A percentile compares a stretch with the other conserved stretches of the same genome.
Conservation (phyloP, 2,329 filamentous ascomycete genomes). For the Seiridium unicorne region DNA sequence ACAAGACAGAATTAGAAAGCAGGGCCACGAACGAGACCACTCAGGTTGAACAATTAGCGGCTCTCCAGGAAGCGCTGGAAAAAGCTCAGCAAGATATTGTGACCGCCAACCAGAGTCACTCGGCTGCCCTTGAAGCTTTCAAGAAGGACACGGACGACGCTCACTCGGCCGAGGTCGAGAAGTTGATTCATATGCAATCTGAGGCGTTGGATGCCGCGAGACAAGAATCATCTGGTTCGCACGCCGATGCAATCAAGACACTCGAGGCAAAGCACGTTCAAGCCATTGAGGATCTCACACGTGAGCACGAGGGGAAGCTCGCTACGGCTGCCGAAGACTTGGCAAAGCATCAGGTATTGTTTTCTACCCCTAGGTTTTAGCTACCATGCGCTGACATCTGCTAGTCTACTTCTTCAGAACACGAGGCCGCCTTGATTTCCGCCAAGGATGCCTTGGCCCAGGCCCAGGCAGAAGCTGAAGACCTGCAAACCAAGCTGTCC, state of each 20-base stretch:
- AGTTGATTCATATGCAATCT: constrained; percentile 39
- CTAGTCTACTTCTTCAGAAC: constrained; percentile 24
- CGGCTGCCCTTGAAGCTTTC: constrained; percentile 32
- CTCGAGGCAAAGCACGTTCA: constrained; percentile 43
- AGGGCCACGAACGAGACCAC: constrained; percentile 21
- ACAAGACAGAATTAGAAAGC: constrained; percentile 21
- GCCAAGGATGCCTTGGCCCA: constrained; percentile 29
- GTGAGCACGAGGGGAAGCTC: constrained; percentile 29
- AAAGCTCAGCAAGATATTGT: constrained; percentile 29
- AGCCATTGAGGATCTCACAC: constrained; percentile 46
- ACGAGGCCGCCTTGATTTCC: constrained; percentile 32
- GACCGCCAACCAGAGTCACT: constrained; percentile 31
- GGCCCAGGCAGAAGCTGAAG: constrained; percentile 23
- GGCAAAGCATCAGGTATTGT: constrained; percentile 22
- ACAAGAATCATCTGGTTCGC: constrained; percentile 31
- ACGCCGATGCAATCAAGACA: constrained; percentile 25
- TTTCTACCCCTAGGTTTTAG: neutral
- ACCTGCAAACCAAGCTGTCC: constrained; percentile 32
- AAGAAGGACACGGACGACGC: constrained; percentile 40
- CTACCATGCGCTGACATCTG: neutral
- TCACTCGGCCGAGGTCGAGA: constrained; percentile 44
- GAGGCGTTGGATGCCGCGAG: constrained; percentile 44
- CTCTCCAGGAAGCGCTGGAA: constrained; percentile 24
- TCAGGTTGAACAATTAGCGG: constrained; percentile 22
- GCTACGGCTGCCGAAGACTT: constrained; percentile 24